A percentile compares a stretch with the other conserved stretches of the same genome.
Conservation (phyloP, 2,329 filamentous ascomycete species). For the Penicillium hordei region DNA sequence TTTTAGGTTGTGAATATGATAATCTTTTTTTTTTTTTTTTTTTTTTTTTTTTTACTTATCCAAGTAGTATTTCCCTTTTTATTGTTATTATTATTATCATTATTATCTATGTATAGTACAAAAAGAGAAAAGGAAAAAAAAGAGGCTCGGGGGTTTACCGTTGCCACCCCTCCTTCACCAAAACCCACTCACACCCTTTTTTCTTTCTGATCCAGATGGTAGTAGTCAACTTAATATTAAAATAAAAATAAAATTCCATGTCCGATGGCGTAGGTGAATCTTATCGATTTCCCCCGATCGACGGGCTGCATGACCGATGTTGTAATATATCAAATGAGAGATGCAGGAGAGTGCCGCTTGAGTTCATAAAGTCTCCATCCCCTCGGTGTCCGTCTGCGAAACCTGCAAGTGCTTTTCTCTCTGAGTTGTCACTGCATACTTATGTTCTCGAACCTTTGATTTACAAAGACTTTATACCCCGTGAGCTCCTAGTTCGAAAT, state of each 20-base stretch:
- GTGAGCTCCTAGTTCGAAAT: constrained; percentile 9
- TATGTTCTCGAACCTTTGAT: constrained; percentile 15
- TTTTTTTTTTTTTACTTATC: constrained; percentile 7
- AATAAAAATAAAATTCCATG: constrained; percentile 20
- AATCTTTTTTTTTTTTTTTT: constrained; percentile 8
- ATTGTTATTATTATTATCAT: neutral
- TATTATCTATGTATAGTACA: constrained; percentile 11
- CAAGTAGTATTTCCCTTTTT: neutral
- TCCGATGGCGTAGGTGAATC: constrained; percentile 38
- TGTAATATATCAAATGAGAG: constrained; percentile 48
- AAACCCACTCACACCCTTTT: constrained; percentile 8
- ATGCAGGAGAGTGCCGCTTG: constrained; percentile 36
- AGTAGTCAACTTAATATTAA: constrained; percentile 8
- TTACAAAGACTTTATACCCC: constrained; percentile 14
- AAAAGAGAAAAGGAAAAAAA: constrained; percentile 1
- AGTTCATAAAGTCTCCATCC: constrained; percentile 38
- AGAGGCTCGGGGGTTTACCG: constrained; percentile 23
- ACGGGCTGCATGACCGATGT: constrained; percentile 47
- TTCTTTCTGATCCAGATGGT: constrained; percentile 5
- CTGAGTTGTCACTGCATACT: constrained; percentile 26
- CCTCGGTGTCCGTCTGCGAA: constrained; percentile 24
- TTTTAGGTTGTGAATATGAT: constrained; percentile 1
- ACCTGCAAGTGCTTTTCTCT: constrained; percentile 27
- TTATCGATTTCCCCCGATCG: constrained; percentile 42
- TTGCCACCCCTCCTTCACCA: constrained; percentile 19